These are phyloP conservation scores for Termitomyces sp. DNA, from an alignment of 768 basidiomycete genomes.

Conservation along the genomic window DNA sequence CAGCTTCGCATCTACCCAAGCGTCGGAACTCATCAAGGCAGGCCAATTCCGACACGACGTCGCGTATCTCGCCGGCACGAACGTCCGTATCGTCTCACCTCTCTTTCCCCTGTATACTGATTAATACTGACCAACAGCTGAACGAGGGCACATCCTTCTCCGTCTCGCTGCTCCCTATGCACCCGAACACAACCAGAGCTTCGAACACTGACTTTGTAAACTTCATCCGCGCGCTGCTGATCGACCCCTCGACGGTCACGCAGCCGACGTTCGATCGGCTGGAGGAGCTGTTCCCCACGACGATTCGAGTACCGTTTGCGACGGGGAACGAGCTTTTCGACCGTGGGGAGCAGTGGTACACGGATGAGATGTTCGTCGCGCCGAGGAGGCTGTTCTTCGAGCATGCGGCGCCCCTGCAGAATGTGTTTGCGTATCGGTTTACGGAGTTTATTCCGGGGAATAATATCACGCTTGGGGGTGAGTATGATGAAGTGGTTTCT, in stretches of 20 bases:
- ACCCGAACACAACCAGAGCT: conserved; percentile 26
- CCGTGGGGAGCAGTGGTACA: conserved; percentile 51
- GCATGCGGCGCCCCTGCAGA: conserved; percentile 38
- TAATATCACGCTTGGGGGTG: conserved; percentile 41
- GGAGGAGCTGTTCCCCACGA: conserved; percentile 31
- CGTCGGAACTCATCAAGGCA: conserved; percentile 36
- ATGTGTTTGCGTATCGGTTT: conserved; percentile 50
- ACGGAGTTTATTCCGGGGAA: conserved; percentile 53
- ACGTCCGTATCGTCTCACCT: conserved; percentile 26
- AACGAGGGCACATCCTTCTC: conserved; percentile 51
- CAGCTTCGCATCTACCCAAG: conserved; percentile 39
- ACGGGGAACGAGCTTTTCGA: conserved; percentile 59
- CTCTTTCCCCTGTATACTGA: too few species aligned
- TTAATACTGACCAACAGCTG: conserved; percentile 22
- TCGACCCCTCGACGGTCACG: conserved; percentile 46
- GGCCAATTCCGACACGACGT: conserved; percentile 44
- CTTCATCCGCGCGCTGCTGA: conserved; percentile 43
- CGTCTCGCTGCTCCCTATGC: conserved; percentile 28
- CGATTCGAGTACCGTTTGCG: conserved; percentile 41
- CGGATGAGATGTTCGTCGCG: conserved; percentile 49
- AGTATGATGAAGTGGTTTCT: background rate
- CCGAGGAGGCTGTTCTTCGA: conserved; percentile 45
- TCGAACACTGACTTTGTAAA: conserved; percentile 39
- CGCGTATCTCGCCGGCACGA: conserved; percentile 52
- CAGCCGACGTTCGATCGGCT: conserved; percentile 33